These are phyloP conservation scores for Tolypocladium ovalisporum DNA, from an alignment of 2,329 filamentous ascomycete species.

Conservation along the genomic window DNA sequence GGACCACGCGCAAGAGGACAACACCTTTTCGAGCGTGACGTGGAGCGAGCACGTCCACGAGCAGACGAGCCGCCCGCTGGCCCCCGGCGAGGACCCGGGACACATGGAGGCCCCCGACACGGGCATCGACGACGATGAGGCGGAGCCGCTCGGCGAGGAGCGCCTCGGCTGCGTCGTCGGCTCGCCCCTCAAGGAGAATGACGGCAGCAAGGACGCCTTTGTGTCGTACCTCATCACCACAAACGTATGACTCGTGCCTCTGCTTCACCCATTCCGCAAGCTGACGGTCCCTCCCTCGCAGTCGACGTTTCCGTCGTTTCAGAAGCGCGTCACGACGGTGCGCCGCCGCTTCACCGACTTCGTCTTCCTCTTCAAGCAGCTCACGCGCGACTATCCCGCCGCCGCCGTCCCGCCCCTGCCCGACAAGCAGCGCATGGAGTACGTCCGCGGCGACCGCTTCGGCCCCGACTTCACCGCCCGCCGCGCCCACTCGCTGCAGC, in stretches of 20 bases:
- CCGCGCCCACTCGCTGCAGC: conserved; percentile 79
- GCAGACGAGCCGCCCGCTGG: conserved; percentile 17
- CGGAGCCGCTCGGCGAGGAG: conserved; percentile 57
- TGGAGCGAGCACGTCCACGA: conserved; percentile 54
- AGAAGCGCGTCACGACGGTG: conserved; percentile 66
- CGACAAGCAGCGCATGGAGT: conserved; percentile 99
- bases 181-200: conserved; percentile 84
- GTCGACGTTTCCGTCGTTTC: conserved; percentile 92
- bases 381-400: conserved; percentile 79
- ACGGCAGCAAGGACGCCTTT: conserved; percentile 93
- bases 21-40: conserved; percentile 72
- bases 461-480: conserved; percentile 84
- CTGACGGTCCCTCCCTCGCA: conserved; percentile 21
- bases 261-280: background rate
- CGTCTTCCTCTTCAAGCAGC: conserved; percentile 86
- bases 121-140: conserved; percentile 42
- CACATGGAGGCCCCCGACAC: conserved; percentile 31
- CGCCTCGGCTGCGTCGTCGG: conserved; percentile 74
- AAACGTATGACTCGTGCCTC: conserved; percentile 44
- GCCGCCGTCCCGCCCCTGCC: conserved; percentile 89
- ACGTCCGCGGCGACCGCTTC: conserved; percentile 92
- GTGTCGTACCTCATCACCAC: conserved; percentile 93
- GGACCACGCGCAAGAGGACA: conserved; percentile 43
- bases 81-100: conserved; percentile 14
- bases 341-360: conserved; percentile 96